Evolutionary conservation across 805 yeast species (phyloP).

Genomic region (Starmerella tilneyi): DNA sequence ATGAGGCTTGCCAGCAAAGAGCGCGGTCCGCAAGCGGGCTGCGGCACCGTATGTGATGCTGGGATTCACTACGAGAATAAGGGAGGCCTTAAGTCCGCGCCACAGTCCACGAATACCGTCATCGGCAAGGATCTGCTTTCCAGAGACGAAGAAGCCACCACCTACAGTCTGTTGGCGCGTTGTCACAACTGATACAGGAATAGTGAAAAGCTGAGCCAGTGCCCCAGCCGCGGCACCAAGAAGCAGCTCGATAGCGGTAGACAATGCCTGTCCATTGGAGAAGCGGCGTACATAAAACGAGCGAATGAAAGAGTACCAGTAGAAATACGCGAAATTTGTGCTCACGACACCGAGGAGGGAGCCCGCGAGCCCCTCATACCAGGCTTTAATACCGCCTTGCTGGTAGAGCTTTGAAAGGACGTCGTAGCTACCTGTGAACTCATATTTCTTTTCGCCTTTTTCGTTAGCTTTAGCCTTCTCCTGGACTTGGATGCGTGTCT

Average conservation of each 20-base stretch:
- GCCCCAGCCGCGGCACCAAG: conserved; percentile 79
- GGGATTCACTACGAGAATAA: conserved; percentile 71
- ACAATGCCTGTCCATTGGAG: conserved; percentile 29
- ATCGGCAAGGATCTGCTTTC: conserved; percentile 44
- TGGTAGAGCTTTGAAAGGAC: conserved; percentile 48
- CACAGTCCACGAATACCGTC: conserved; percentile 67
- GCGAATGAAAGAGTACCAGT: conserved; percentile 72
- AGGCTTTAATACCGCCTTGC: conserved; percentile 52
- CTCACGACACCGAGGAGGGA: conserved; percentile 61
- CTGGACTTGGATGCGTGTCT: conserved; percentile 69
- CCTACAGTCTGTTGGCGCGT: conserved; percentile 41
- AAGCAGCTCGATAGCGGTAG: conserved; percentile 57
- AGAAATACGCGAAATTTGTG: conserved; percentile 73
- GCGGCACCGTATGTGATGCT: conserved; percentile 77
- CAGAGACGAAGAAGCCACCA: conserved; percentile 35
- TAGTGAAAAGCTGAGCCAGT: conserved; percentile 65
- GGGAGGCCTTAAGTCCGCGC: conserved; percentile 72
- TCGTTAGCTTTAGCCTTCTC: conserved; percentile 13
- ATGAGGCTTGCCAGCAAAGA: conserved; percentile 36
- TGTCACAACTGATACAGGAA: conserved; percentile 70
- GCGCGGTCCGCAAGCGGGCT: conserved; percentile 50
- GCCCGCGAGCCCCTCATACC: conserved; percentile 63
- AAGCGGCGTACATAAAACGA: conserved; percentile 41
- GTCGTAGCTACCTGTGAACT: conserved; percentile 50
- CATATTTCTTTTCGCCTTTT: conserved; percentile 17